Percentiles rank a stretch among this genome's conserved stretches.
phyloP scores from a whole-genome alignment of 495 filamentous ascomycete genomes.

The Aspergillus cavernicola region DNA sequence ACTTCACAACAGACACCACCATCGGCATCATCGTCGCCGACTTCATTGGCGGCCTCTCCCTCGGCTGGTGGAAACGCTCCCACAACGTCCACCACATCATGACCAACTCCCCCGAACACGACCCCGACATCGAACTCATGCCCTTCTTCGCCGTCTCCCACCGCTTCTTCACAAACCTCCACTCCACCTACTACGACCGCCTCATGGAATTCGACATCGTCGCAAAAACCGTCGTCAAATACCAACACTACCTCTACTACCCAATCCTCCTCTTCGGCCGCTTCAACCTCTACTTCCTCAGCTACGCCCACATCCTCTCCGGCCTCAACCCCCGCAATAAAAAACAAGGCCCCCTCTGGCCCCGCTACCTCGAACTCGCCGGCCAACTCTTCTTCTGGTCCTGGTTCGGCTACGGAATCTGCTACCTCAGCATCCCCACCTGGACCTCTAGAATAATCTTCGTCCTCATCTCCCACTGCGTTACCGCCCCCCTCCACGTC shows the following conservation, averaged over 20 bases:
- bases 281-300: slow-evolving; percentile 85
- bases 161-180: slow-evolving; percentile 70
- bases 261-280: slow-evolving; percentile 75
- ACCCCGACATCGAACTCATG: slow-evolving; percentile 95
- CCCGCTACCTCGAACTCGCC: slow-evolving; percentile 78
- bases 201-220: slow-evolving; percentile 78
- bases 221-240: slow-evolving; percentile 64
- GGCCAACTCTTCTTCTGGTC: slow-evolving; percentile 91
- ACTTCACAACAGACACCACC: slow-evolving; percentile 73
- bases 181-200: slow-evolving; percentile 84
- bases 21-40: slow-evolving; percentile 91
- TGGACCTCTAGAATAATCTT: slow-evolving; percentile 67
- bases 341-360: slow-evolving; percentile 76
- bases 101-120: slow-evolving; percentile 94
- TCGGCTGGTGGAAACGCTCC: slow-evolving; percentile 96
- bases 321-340: slow-evolving; percentile 72
- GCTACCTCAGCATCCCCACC: slow-evolving; percentile 73
- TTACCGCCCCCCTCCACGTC: slow-evolving; percentile 85
- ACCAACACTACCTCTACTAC: slow-evolving; percentile 86
- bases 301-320: slow-evolving; percentile 72
- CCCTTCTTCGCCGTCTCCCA: slow-evolving; percentile 93
- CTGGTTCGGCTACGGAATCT: slow-evolving; percentile 87
- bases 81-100: slow-evolving; percentile 99
- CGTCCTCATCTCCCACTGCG: slow-evolving; percentile 80
- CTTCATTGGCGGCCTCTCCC: slow-evolving; percentile 79